Base-by-base conservation (phyloP, 2,329 filamentous ascomycete species). In the Fusarium caatingaense region DNA sequence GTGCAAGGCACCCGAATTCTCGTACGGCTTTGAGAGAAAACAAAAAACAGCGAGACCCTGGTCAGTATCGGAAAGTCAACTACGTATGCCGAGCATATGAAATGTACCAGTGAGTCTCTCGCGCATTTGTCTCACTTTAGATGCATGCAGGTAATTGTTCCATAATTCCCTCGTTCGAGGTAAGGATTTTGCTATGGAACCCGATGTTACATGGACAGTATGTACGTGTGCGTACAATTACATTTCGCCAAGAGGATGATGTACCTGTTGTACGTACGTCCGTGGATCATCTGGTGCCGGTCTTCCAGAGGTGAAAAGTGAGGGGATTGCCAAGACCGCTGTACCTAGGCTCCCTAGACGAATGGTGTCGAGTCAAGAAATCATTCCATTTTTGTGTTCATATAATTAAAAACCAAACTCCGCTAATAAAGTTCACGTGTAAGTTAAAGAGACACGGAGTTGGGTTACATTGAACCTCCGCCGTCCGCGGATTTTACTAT, bases 61-160 rank as follows among this genome's bases (percentile, higher is more conserved):
- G 58, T 46, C 64, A 5, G 23, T 55, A 23, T 40, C 27, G 21
- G n/a, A 50, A 37, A 51, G 46, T 65, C 64, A 68, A 60, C 60
- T 56, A 71, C 68, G 68, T 68, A 71, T 61, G 68, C 68, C 67
- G 54, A 71, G 68, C 34, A 49, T 50, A 41, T 37, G 30, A 66
- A 45, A 44, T 64, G 44, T 28, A 49, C 27, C 32, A 40, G 57
- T 64, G 49, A 70, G 66, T 64, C 49, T 56, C 45, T 42, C 49
- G 34, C 56, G 42, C 32, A 44, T 37, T 46, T 71, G 64, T 71
- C 64, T 65, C 51, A 51, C 25, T 60, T 55, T 56, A 27, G 45
- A 56, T 45, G 37, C 61, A 56, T 40, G 48, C 48, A 51, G 11
- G 32, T 27, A 34, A 47, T 50, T 45, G 23, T 48, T 41, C 41